Evolutionary conservation across 2,329 filamentous ascomycete genomes (phyloP), one percentile per base, ranked within the genome.

Genomic region (Paracoccidioides brasiliensis): DNA sequence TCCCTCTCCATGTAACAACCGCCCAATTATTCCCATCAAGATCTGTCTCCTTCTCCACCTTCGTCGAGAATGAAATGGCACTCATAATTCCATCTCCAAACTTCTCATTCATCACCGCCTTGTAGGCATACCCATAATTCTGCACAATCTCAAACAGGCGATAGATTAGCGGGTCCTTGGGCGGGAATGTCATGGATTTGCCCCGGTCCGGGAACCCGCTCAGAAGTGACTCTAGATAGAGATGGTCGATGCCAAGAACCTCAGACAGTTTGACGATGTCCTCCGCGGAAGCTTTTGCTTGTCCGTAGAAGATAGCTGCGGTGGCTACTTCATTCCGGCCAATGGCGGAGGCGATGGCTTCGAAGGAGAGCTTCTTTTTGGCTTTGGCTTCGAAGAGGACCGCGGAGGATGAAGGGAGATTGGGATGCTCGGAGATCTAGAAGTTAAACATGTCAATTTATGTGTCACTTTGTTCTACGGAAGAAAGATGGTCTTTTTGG

Each of bases 101-200:
- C 78, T 96, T 96, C 79, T 97, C 91, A 63, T 97, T 96, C 70
- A 96, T 69, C 4, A 97, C 81, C 0, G 90, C 90, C 78, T 96
- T 96, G 74, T 94, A 96, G 0, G 90, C 88, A 70, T 95, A 94
- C 0, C 91, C 91, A 66, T 96, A 96, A 70, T 95, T 97, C 75
- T 96, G 90, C 59, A 97, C 85, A 67, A 96, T 86, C 77, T 97
- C 91, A 70, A 89, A 96, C 57, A 96, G 70, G 2, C 91, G 78
- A 71, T 97, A 97, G 67, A 96, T 90, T 62, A 94, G 72, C 4
- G 89, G 89, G 68, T 95, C 89, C 57, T 81, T 83, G 0, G 88
- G 88, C 0, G 88, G 88, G 87, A 93, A 90, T 56, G 89, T 85
- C 1, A 88, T 81, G 0, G 84, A 80, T 54, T 83, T 78, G 38